Base-by-base conservation (phyloP, 2,329 filamentous ascomycete genomes). In the Penicillium sp. region DNA sequence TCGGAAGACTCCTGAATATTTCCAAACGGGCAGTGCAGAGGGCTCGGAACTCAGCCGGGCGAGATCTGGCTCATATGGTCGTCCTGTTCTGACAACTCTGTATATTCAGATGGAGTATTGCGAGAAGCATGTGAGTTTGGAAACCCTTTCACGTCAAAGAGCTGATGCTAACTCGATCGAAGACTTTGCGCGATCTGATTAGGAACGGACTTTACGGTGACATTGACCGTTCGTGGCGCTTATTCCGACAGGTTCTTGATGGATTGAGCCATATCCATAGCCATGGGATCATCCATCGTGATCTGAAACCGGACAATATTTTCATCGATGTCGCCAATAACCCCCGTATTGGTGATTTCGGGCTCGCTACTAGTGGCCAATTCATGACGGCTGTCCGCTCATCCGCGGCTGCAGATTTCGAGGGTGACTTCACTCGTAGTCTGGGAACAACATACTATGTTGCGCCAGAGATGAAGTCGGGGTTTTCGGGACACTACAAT, bases 61-160 rank as follows among this genome's bases (percentile, higher is more conserved):
- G 30, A 63, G 65, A 35, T 72, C 71, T 12, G 68, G 67, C 35
- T 72, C 72, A 10, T 64, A 66, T 37, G 67, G 69, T 13, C 70
- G 75, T 38, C 71, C 77, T 3, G 75, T 77, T 43, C 77, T 77
- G 35, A 89, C 84, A 0, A 82, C 89, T 5, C 73, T 98, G 28
- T 98, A 95, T 60, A 96, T 98, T 39, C 92, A 94, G 44, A 98
- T 98, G 92, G 92, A 98, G 60, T 94, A 95, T 51, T 98, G 92
- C 57, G 90, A 96, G 60, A 92, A 90, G 58, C 79, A 85, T 50
- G 80, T 83, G 67, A 62, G 75, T 36, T 27, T 6, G 13, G 3
- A 10, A 7, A 22, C 9, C 10, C 6, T 9, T 9, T 15, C 4
- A 2, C 17, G 14, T 17, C 13, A 4, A 12, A n/a, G 4, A 27